Conservation (phyloP, 2,329 filamentous ascomycete genomes). For the Exophiala sideris region DNA sequence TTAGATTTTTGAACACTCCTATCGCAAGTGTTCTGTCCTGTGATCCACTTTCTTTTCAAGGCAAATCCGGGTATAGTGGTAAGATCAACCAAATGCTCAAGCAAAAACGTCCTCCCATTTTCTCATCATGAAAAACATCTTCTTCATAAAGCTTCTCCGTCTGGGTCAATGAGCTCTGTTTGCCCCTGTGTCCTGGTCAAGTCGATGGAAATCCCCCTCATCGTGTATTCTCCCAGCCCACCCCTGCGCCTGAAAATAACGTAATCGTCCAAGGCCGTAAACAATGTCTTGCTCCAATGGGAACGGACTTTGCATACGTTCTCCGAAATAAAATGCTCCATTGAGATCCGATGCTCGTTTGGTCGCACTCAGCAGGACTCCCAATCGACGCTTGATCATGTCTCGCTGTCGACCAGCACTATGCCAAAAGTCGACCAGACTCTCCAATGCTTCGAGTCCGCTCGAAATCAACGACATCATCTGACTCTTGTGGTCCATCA, state of each 20-base stretch:
- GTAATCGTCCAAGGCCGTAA: conserved; percentile 36
- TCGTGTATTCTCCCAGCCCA: conserved; percentile 14
- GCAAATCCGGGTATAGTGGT: too few relatives aligned
- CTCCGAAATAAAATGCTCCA: conserved; percentile 38
- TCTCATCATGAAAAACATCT: not conserved
- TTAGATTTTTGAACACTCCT: too few relatives aligned
- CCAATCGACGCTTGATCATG: conserved; percentile 47
- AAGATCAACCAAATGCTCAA: too few relatives aligned
- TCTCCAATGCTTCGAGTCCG: conserved; percentile 54
- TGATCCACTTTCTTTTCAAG: too few relatives aligned
- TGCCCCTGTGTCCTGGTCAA: conserved; percentile 2
- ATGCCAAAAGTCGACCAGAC: conserved; percentile 59
- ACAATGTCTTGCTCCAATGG: conserved; percentile 42
- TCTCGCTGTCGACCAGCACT: conserved; percentile 52
- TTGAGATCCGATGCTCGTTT: conserved; percentile 35
- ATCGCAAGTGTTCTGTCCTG: too few relatives aligned
- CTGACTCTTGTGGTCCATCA: conserved; percentile 38
- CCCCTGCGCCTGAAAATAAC: conserved; percentile 34
- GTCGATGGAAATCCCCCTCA: conserved; percentile 17
- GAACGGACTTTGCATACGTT: conserved; percentile 40
- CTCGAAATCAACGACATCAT: conserved; percentile 55
- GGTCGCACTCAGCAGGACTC: conserved; percentile 40
- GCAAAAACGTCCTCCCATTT: too few relatives aligned
- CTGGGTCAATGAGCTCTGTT: conserved; percentile 1
- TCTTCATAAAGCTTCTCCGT: not conserved